A percentile compares a stretch with the other conserved stretches of the same genome.
Conservation (phyloP, 2,329 filamentous ascomycete species). For the Rhytidhysteron rufulum region DNA sequence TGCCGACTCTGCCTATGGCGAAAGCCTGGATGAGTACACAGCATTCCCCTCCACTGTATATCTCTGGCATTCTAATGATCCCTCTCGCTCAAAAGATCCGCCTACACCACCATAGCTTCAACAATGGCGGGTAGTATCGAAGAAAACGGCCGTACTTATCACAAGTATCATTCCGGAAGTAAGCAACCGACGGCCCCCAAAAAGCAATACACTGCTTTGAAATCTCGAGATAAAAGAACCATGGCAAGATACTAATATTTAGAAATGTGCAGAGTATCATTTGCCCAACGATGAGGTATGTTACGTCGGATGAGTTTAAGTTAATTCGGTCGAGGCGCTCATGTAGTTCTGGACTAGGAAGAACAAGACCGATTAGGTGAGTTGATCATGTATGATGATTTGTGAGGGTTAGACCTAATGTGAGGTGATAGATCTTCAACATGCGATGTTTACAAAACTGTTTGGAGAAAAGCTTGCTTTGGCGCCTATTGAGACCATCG, state of each 20-base stretch:
- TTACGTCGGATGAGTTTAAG: not conserved
- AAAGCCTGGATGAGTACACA: not conserved
- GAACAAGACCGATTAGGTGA: constrained; percentile 15
- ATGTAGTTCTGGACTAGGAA: constrained; percentile 8
- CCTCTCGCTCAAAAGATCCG: not conserved
- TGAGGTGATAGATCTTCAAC: constrained; percentile 19
- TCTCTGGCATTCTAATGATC: no score
- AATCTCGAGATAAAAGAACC: not conserved
- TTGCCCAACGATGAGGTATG: constrained; percentile 20
- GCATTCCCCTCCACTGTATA: no score
- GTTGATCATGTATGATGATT: no score
- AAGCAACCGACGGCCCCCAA: not conserved
- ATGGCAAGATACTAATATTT: not conserved
- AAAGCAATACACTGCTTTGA: not conserved
- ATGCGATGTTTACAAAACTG: constrained; percentile 17
- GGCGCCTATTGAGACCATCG: constrained; percentile 11
- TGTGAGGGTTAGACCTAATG: no score
- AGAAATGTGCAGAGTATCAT: constrained; percentile 11
- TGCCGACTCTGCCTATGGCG: not conserved
- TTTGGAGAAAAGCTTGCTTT: constrained; percentile 12
- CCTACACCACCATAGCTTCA: not conserved
- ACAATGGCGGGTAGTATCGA: not conserved
- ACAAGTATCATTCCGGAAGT: constrained; percentile 1
- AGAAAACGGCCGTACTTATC: constrained; percentile 2
- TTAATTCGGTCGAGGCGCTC: not conserved